These are phyloP conservation scores for Xylariaceae sp. DNA, from an alignment of 2,329 filamentous ascomycete species.

Conservation along the genomic window DNA sequence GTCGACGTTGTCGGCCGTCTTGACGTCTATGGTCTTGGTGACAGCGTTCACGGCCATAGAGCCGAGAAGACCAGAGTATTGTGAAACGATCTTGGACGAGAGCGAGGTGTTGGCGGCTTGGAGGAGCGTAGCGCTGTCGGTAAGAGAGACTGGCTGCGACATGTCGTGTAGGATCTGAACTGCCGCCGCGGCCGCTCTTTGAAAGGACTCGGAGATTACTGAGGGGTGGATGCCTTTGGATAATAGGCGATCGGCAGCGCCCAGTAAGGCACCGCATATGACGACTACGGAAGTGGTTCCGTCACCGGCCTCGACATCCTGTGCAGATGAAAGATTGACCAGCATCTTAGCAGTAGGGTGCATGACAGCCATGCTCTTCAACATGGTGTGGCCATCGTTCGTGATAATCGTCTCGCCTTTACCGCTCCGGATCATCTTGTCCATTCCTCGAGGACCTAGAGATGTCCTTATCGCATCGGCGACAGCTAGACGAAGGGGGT, in stretches of 20 bases:
- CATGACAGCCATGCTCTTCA: slow-evolving; percentile 98
- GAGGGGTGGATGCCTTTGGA: slow-evolving; percentile 95
- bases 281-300: slow-evolving; percentile 98
- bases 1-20: slow-evolving; percentile 94
- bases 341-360: slow-evolving; percentile 99
- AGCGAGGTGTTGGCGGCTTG: slow-evolving; percentile 96
- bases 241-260: slow-evolving; percentile 85
- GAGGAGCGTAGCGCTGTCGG: slow-evolving; percentile 81
- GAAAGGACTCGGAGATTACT: slow-evolving; percentile 95
- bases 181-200: slow-evolving; percentile 82
- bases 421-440: slow-evolving; percentile 98
- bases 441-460: slow-evolving; percentile 93
- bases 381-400: slow-evolving; percentile 98
- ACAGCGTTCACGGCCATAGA: slow-evolving; percentile 98
- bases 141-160: slow-evolving; percentile 87
- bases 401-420: slow-evolving; percentile 98
- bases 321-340: slow-evolving; percentile 91
- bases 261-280: slow-evolving; percentile 90
- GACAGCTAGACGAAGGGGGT: slow-evolving; percentile 57
- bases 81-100: slow-evolving; percentile 97
- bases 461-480: slow-evolving; percentile 97
- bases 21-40: slow-evolving; percentile 89
- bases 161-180: slow-evolving; percentile 90
- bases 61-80: slow-evolving; percentile 91
- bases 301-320: slow-evolving; percentile 97